These are phyloP conservation scores for Macadamia tetraphylla DNA, from an alignment of 164 flowering plant genomes.

Conservation along the genomic window DNA sequence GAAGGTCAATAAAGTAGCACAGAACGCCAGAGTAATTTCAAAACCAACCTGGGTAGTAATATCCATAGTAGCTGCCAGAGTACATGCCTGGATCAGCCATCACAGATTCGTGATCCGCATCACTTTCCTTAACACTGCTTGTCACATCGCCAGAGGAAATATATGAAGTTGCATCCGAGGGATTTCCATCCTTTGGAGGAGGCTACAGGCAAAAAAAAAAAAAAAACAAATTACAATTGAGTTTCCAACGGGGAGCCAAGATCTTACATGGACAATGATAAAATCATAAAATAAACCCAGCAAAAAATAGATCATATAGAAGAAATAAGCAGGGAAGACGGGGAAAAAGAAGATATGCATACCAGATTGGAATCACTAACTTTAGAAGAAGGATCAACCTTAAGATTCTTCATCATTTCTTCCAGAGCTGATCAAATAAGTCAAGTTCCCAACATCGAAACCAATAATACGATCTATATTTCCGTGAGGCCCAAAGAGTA, in stretches of 20 bases:
- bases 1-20: background rate
- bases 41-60: constrained; percentile 48
- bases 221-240: background rate
- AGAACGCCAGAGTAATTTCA: background rate
- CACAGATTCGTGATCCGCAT: constrained; percentile 30
- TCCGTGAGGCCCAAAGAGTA: background rate
- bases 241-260: background rate
- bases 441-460: constrained; percentile 14
- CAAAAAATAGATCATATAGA: background rate
- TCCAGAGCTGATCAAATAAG: constrained; percentile 31
- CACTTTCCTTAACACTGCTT: constrained; percentile 31
- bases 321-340: too few species aligned
- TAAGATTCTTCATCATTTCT: constrained; percentile 28
- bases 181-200: constrained; percentile 29
- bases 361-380: constrained; percentile 22
- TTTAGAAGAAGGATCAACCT: constrained; percentile 29
- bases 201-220: constrained; percentile 13
- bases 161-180: constrained; percentile 38
- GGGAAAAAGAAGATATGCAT: background rate
- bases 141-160: constrained; percentile 39
- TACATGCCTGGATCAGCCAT: constrained; percentile 25
- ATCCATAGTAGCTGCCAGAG: constrained; percentile 34
- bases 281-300: background rate
- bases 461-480: background rate
- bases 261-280: background rate